Percentiles rank a stretch among this genome's conserved stretches.
These are phyloP conservation scores for Dissophora globulifera DNA, from an alignment of 192 early-diverging fungal genomes.

Conservation along the genomic window DNA sequence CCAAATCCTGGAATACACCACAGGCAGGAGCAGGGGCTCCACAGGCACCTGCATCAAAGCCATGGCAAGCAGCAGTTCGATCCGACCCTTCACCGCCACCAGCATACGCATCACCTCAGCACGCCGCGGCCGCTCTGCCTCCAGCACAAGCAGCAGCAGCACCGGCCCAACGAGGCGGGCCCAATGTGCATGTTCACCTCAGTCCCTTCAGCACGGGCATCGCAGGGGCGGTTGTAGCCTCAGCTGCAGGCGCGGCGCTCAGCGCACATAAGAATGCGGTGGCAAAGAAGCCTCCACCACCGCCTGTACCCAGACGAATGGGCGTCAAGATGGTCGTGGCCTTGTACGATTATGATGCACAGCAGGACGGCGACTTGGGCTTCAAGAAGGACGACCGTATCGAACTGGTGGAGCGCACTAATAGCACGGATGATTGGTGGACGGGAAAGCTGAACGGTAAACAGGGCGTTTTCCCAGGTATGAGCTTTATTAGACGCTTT, in stretches of 20 bases:
- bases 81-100: constrained; percentile 30
- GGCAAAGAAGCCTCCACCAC: constrained; percentile 49
- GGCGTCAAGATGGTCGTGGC: constrained; percentile 68
- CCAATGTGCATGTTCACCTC: constrained; percentile 43
- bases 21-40: too few species aligned
- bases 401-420: constrained; percentile 72
- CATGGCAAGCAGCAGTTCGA: constrained; percentile 16
- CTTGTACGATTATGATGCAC: constrained; percentile 82
- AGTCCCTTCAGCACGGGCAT: constrained; percentile 47
- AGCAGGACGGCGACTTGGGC: constrained; percentile 75
- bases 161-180: constrained; percentile 7
- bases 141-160: constrained; percentile 14
- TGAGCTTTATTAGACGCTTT: too few species aligned
- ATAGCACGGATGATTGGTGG: constrained; percentile 83
- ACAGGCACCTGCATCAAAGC: too few species aligned
- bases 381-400: constrained; percentile 79
- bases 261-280: constrained; percentile 10
- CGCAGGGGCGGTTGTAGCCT: constrained; percentile 31
- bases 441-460: constrained; percentile 72
- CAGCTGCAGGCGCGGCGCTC: constrained; percentile 24
- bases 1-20: constrained; percentile 38
- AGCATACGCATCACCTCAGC: constrained; percentile 28
- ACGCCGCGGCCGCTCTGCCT: constrained; percentile 4
- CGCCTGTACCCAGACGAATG: constrained; percentile 37
- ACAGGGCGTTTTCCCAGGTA: constrained; percentile 79